These are phyloP conservation scores for Hygrocybe punicea DNA, from an alignment of 768 basidiomycete genomes.

Conservation along the genomic window DNA sequence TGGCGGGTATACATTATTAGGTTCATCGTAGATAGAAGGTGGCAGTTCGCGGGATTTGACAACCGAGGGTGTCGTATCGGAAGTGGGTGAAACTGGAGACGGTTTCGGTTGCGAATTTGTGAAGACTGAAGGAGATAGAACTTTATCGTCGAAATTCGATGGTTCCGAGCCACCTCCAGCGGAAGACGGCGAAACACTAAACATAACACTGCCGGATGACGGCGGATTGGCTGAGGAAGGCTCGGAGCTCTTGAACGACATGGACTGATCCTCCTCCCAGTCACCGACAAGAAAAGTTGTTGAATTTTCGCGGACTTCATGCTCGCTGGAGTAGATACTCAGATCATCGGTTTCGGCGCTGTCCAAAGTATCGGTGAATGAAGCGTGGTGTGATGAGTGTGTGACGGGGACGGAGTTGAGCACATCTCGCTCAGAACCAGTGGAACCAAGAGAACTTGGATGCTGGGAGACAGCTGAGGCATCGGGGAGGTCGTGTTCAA, in stretches of 20 bases:
- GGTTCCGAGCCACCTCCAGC: background rate
- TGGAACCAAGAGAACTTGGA: slow-evolving; percentile 72
- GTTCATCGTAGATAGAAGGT: slow-evolving; percentile 37
- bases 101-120: no score
- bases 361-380: slow-evolving; percentile 47
- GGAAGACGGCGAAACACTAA: background rate
- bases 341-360: slow-evolving; percentile 53
- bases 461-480: slow-evolving; percentile 77
- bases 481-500: slow-evolving; percentile 48
- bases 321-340: slow-evolving; percentile 47
- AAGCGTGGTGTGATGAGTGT: slow-evolving; percentile 15
- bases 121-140: background rate
- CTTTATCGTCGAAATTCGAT: background rate
- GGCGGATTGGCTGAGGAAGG: background rate
- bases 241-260: background rate
- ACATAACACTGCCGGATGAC: background rate
- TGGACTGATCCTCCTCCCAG: slow-evolving; percentile 25
- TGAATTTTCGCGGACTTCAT: slow-evolving; percentile 44
- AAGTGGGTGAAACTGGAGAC: no score
- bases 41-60: slow-evolving; percentile 11
- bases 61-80: background rate
- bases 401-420: background rate
- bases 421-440: slow-evolving; percentile 44
- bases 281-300: slow-evolving; percentile 51
- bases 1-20: slow-evolving; percentile 25